These are phyloP conservation scores for Furcasterigmium furcatum DNA, from an alignment of 2,329 filamentous ascomycete genomes.

Conservation along the genomic window DNA sequence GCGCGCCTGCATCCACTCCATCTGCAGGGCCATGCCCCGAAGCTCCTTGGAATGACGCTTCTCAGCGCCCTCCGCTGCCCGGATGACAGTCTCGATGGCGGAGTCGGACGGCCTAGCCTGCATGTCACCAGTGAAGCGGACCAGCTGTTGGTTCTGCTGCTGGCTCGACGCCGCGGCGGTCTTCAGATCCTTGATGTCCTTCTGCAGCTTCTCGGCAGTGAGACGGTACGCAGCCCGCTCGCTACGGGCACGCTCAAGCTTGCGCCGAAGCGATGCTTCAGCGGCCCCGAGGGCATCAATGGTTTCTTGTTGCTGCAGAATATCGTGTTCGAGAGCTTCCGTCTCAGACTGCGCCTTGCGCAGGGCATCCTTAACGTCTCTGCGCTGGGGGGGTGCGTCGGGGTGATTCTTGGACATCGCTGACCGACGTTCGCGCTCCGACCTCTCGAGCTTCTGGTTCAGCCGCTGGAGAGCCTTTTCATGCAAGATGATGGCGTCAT, in stretches of 20 bases:
- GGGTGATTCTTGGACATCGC: slow-evolving; percentile 12
- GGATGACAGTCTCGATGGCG: slow-evolving; percentile 57
- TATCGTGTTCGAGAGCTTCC: slow-evolving; percentile 69
- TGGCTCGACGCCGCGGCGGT: slow-evolving; percentile 26
- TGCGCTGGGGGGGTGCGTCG: slow-evolving; percentile 33
- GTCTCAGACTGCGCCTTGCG: slow-evolving; percentile 61
- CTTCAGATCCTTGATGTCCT: slow-evolving; percentile 45
- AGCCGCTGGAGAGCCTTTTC: slow-evolving; percentile 39
- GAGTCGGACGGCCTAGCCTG: slow-evolving; percentile 37
- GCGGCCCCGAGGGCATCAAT: slow-evolving; percentile 54
- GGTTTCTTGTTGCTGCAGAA: slow-evolving; percentile 65
- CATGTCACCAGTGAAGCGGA: slow-evolving; percentile 23
- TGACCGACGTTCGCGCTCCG: slow-evolving; percentile 42
- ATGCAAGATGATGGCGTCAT: slow-evolving; percentile 41
- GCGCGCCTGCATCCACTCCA: slow-evolving; percentile 83
- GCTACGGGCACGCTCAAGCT: slow-evolving; percentile 67
- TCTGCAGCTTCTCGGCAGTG: slow-evolving; percentile 51
- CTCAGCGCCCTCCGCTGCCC: slow-evolving; percentile 59
- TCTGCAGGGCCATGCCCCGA: slow-evolving; percentile 80
- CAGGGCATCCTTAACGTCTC: slow-evolving; percentile 57
- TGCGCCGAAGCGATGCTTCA: slow-evolving; percentile 59
- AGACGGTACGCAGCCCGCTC: slow-evolving; percentile 57
- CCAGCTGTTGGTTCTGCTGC: slow-evolving; percentile 18
- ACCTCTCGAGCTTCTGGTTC: slow-evolving; percentile 47
- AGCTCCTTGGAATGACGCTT: slow-evolving; percentile 72